phyloP scores from a whole-genome alignment of 441 rosid genomes.

The Populus tomentosa region DNA sequence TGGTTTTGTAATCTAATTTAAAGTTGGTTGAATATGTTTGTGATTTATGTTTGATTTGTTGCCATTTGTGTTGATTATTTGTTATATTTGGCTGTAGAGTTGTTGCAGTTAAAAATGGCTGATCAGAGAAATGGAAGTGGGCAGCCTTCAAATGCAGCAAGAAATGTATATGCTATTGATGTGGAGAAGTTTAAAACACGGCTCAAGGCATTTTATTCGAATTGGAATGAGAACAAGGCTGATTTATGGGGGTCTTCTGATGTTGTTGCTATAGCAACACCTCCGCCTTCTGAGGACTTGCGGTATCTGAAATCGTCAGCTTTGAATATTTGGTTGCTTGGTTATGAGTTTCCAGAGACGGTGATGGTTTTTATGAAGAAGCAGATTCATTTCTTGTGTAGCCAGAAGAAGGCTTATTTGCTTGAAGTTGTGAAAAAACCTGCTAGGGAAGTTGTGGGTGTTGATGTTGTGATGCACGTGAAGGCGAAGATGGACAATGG shows the following conservation, averaged over 20 bases:
- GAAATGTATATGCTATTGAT: neutral
- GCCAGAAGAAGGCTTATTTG: slow-evolving; percentile 62
- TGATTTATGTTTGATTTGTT: too few species aligned
- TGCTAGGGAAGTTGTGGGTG: slow-evolving; percentile 53
- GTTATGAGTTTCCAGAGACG: slow-evolving; percentile 88
- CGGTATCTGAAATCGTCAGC: slow-evolving; percentile 83
- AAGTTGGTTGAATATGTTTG: too few species aligned
- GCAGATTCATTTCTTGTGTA: slow-evolving; percentile 74
- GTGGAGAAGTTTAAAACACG: neutral
- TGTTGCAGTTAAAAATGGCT: neutral
- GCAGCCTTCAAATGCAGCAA: neutral
- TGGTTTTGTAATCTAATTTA: too few species aligned
- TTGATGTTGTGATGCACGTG: slow-evolving; percentile 61
- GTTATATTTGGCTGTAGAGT: neutral
- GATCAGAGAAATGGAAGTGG: neutral
- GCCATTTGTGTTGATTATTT: too few species aligned
- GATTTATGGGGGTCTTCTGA: slow-evolving; percentile 66
- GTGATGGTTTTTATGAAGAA: slow-evolving; percentile 68
- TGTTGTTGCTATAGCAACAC: slow-evolving; percentile 67
- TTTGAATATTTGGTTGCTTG: slow-evolving; percentile 73
- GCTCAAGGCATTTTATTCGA: slow-evolving; percentile 30
- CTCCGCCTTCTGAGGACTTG: slow-evolving; percentile 69
- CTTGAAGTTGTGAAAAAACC: slow-evolving; percentile 60
- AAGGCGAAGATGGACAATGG: slow-evolving; percentile 67
- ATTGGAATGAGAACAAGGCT: slow-evolving; percentile 50